Base-by-base conservation (phyloP, 257 asterid species). In the Penstemon davidsonii region DNA sequence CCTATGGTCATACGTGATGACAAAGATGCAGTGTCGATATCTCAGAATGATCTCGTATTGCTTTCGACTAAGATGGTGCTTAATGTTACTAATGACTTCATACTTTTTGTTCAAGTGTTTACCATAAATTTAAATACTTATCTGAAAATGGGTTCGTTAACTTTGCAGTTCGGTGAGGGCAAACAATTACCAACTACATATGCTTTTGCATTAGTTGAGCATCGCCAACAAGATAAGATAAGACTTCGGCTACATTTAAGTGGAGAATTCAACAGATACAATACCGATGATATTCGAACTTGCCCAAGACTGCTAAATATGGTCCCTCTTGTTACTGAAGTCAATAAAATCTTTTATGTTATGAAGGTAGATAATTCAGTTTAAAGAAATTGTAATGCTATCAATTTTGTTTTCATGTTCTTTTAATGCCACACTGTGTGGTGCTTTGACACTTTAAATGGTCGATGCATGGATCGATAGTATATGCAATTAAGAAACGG, bases 171-270 rank as follows among this genome's bases (percentile, higher is more conserved):
- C 69, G 97, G 77, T 59, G 90, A 83, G 64, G 89, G 86, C 62
- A 82, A 84, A 78, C 61, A 52, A 42, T 77, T 85, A 70, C 95
- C 99, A 8, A 75, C 75, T 61, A 78, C 88, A 45, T 91, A 94
- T 82, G 97, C 95, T 7, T 94, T 94, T 88, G 99, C 96, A 5
- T 71, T 91, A 67, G 96, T 91, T 70, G 99, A 94, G 86, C 85
- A 88, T 64, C 96, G 97, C 60, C 96, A 91, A 67, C 84, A 82
- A 3, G 88, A 80, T 61, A 79, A 78, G 64, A 67, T 91, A 56
- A 86, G 85, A 68, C 92, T 91, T 61, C 81, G 97, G 73, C 57
- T 94, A 80, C 80, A 76, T 84, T 79, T 91, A 80, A 76, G 82
- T 15, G 97, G 96, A 78, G 96, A 91, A 78, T 49, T 83, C 68